A percentile compares a stretch with the other conserved stretches of the same genome.
phyloP scores from a whole-genome alignment of 148 eudicot species.

The Heliosperma pusillum region DNA sequence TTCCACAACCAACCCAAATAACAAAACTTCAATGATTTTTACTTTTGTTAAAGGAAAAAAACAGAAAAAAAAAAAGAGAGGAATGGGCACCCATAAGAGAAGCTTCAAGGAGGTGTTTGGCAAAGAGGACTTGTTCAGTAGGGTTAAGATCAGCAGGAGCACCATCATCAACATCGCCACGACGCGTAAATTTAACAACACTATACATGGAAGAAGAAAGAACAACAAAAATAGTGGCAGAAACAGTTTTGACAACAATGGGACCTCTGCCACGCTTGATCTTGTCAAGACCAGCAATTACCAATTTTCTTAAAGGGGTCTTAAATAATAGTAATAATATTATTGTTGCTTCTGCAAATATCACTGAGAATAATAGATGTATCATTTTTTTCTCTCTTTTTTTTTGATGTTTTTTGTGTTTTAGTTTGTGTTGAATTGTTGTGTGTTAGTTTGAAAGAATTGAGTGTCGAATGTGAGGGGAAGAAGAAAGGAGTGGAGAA shows the following conservation, averaged over 20 bases:
- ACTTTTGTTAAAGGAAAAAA: no score
- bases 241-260: conserved; percentile 61
- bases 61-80: neutral
- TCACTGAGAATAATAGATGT: conserved; percentile 46
- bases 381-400: conserved; percentile 36
- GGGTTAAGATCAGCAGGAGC: conserved; percentile 56
- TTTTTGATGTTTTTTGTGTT: neutral
- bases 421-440: neutral
- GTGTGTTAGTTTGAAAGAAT: neutral
- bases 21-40: no score
- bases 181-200: conserved; percentile 40
- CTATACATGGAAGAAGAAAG: conserved; percentile 50
- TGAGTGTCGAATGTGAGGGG: conserved; percentile 15
- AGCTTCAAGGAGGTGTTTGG: conserved; percentile 68
- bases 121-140: conserved; percentile 74
- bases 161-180: conserved; percentile 54
- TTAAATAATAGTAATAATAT: conserved; percentile 69
- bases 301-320: conserved; percentile 63
- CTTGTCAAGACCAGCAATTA: conserved; percentile 54
- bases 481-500: neutral
- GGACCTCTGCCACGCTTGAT: conserved; percentile 83
- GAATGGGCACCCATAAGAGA: conserved; percentile 70
- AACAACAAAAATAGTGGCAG: conserved; percentile 51
- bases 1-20: no score
- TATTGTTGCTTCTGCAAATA: conserved; percentile 48